These are phyloP conservation scores for Huiozyma sinensis DNA, from an alignment of 805 yeast species.

Conservation along the genomic window DNA sequence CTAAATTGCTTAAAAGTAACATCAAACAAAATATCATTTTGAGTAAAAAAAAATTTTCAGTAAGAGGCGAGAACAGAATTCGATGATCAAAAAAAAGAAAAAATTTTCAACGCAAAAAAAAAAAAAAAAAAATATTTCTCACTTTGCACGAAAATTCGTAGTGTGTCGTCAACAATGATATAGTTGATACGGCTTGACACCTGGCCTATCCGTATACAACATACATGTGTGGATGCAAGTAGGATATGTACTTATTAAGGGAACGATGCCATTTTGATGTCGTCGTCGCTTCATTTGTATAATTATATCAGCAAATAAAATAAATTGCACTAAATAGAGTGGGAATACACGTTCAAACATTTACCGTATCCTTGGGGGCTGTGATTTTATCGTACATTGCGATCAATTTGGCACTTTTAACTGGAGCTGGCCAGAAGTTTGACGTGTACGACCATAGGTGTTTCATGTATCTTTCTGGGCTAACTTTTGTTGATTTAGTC, in stretches of 20 bases:
- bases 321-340: no score
- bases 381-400: constrained; percentile 62
- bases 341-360: no score
- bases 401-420: constrained; percentile 58
- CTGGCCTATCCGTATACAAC: no score
- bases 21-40: neutral
- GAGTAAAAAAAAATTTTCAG: neutral
- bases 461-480: constrained; percentile 36
- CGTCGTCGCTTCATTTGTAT: no score
- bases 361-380: constrained; percentile 5
- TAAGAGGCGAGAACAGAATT: neutral
- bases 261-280: no score
- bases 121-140: neutral
- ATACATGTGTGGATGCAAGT: neutral
- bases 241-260: no score
- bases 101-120: neutral
- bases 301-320: no score
- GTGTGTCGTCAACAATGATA: neutral
- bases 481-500: constrained; percentile 16
- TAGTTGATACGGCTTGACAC: no score
- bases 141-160: neutral
- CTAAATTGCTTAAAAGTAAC: neutral
- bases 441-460: constrained; percentile 82
- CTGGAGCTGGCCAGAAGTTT: constrained; percentile 79
- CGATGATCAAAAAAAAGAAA: neutral